A percentile compares a stretch with the other conserved stretches of the same genome.
These are phyloP conservation scores for Fusarium sp. DNA, from an alignment of 2,329 filamentous ascomycete genomes.

Conservation along the genomic window DNA sequence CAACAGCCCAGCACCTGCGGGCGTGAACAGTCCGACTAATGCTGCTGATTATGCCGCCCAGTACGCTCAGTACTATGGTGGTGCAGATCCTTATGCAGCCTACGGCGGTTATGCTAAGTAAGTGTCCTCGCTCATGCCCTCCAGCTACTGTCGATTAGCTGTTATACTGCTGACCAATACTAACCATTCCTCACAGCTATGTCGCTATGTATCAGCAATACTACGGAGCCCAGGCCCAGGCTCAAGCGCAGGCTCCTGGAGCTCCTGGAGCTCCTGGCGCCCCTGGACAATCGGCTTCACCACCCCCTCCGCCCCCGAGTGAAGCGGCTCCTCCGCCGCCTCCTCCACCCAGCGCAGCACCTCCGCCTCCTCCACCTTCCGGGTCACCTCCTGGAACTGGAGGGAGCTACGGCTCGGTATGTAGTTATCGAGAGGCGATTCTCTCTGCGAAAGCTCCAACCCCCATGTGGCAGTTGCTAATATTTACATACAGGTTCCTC, in stretches of 20 bases:
- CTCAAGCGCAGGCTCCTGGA: conserved; percentile 63
- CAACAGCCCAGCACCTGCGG: conserved; percentile 57
- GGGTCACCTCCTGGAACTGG: conserved; percentile 63
- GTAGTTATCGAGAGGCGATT: conserved; percentile 49
- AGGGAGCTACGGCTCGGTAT: conserved; percentile 75
- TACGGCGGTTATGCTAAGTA: conserved; percentile 91
- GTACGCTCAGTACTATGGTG: conserved; percentile 86
- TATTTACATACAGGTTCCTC: conserved; percentile 62
- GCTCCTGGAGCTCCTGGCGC: conserved; percentile 54
- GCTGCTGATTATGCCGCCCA: conserved; percentile 80
- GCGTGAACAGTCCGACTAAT: conserved; percentile 49
- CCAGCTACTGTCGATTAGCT: not conserved
- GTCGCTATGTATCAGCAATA: conserved; percentile 83
- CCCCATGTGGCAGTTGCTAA: conserved; percentile 28
- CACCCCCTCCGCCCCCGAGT: conserved; percentile 71
- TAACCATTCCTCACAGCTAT: conserved; percentile 61
- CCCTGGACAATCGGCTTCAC: conserved; percentile 64
- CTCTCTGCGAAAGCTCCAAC: conserved; percentile 3
- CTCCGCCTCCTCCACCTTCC: conserved; percentile 64
- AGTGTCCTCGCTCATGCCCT: conserved; percentile 43
- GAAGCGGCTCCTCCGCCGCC: conserved; percentile 76
- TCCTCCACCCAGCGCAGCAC: too few species aligned
- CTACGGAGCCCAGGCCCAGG: conserved; percentile 64
- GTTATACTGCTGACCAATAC: conserved; percentile 15
- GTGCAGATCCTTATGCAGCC: conserved; percentile 86